Conservation (phyloP, 2,329 filamentous ascomycete genomes). For the Trichoderma harzianum region DNA sequence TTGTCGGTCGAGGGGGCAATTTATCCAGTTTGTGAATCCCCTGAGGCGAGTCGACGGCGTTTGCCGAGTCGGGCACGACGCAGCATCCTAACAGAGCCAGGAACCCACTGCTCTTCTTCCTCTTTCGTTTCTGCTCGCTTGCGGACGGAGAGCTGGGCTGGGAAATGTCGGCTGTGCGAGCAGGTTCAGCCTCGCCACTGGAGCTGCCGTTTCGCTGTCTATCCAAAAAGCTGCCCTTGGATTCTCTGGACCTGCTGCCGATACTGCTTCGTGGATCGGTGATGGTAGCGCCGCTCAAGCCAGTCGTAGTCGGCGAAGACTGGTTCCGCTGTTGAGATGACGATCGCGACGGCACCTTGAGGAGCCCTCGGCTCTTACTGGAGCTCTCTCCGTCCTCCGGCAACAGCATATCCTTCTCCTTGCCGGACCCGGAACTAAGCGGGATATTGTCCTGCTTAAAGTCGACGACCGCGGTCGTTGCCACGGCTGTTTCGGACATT, state of each 20-base stretch:
- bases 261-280: conserved; percentile 61
- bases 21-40: conserved; percentile 58
- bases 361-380: conserved; percentile 51
- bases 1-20: conserved; percentile 52
- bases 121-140: conserved; percentile 51
- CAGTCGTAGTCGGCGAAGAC: conserved; percentile 57
- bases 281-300: conserved; percentile 57
- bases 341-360: conserved; percentile 60
- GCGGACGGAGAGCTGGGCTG: conserved; percentile 51
- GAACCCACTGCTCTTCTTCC: conserved; percentile 54
- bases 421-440: conserved; percentile 38
- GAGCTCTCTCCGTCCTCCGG: conserved; percentile 41
- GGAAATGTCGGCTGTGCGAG: conserved; percentile 47
- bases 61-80: conserved; percentile 58
- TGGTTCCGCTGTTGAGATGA: conserved; percentile 59
- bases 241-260: conserved; percentile 62
- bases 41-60: conserved; percentile 51
- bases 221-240: conserved; percentile 61
- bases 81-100: conserved; percentile 65
- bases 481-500: conserved; percentile 34
- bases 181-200: conserved; percentile 51
- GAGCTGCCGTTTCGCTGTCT: conserved; percentile 64
- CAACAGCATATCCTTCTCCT: conserved; percentile 41
- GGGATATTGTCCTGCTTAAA: conserved; percentile 35
- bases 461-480: conserved; percentile 28